phyloP scores from a whole-genome alignment of 306 rosid species.

The Quercus robur region DNA sequence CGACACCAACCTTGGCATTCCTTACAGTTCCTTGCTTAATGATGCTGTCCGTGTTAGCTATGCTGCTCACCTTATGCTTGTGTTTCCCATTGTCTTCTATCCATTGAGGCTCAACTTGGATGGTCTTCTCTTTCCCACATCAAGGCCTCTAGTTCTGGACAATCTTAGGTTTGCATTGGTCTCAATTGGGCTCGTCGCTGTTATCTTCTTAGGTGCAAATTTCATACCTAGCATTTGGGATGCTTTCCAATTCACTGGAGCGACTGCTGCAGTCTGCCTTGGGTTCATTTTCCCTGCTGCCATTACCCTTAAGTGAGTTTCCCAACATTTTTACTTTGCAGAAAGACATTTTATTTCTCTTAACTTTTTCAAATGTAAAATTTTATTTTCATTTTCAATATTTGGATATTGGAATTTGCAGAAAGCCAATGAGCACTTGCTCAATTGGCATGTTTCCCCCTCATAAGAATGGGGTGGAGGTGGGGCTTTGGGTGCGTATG shows the following conservation, averaged over 20 bases:
- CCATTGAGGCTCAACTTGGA: conserved; percentile 76
- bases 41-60: conserved; percentile 82
- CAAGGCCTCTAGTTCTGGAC: conserved; percentile 62
- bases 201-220: conserved; percentile 46
- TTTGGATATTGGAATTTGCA: neutral
- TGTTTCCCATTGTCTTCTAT: conserved; percentile 77
- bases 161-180: conserved; percentile 59
- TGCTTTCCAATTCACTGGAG: conserved; percentile 53
- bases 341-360: neutral
- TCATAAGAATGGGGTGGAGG: neutral
- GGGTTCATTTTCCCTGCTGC: conserved; percentile 49
- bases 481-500: neutral
- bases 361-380: neutral
- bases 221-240: conserved; percentile 70
- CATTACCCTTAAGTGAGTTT: conserved; percentile 37
- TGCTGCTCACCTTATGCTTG: conserved; percentile 91
- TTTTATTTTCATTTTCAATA: neutral
- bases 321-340: neutral
- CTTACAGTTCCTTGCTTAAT: conserved; percentile 58
- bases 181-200: conserved; percentile 32
- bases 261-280: conserved; percentile 48
- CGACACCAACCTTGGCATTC: conserved; percentile 79
- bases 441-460: neutral
- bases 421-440: neutral
- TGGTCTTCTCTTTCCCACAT: conserved; percentile 63